Base-by-base conservation (phyloP, 495 filamentous ascomycete species). In the Daldinia loculata region DNA sequence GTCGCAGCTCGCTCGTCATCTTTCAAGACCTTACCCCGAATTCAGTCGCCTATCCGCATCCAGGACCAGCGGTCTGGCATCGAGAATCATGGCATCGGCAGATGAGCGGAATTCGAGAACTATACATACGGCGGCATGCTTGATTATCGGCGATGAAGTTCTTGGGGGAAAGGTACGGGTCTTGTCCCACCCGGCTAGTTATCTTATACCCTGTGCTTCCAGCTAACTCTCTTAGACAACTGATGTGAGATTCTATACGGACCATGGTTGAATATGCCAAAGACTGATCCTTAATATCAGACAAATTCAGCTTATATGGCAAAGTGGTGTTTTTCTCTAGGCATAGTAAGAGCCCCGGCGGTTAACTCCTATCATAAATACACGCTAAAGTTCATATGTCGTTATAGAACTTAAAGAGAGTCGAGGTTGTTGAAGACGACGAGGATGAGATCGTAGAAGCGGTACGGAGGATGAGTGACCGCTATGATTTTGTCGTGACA, bases 141-240 rank as follows among this genome's bases (percentile, higher is more conserved):
- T 99, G 52, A 93, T 99, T 69, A 99, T 99, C 71, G 95, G 95
- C 22, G 95, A 99, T 80, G 95, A 99, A 76, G 92, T 99, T 4
- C 85, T 99, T 3, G 93, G 93, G n/a, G 95, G 95, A 67, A 99
- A 99, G 91, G 95, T 92, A 75, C 50, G 81, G 24, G 43, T 51
- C 17, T 15, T 41, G 43, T 27, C 12, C 27, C 14, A 14, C 22
- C 36, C 30, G 5, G 4, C 41, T 45, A 19, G 39, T 39, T 38
- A 2, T 52, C 0, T 50, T 27, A 27, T 51, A 22, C 8, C 3
- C 34, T 38, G 36, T 56, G 30, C 9, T 32, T 27, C 36, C 22
- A 52, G 50, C 68, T 71, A 58, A 71, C 32, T 34, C 11, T 48
- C n/a, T 15, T 52, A 84, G 78, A 82, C 75, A 12, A 75, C 74